Conservation (phyloP, 169 alveolate species). For the Cyclospora cayetanensis region DNA sequence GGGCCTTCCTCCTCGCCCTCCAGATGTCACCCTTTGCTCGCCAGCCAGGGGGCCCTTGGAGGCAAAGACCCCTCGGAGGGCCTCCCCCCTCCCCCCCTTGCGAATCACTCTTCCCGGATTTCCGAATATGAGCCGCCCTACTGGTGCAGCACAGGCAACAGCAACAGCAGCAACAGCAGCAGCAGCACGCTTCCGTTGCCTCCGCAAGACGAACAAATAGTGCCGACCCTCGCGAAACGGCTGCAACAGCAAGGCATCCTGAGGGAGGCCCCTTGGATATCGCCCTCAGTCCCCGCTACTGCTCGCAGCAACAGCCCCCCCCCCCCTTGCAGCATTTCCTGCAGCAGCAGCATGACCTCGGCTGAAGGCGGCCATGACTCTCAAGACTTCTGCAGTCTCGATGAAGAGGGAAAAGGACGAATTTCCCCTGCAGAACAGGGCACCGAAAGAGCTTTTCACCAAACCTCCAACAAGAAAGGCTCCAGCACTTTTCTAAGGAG, state of each 20-base stretch:
- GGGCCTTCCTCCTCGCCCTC: no score
- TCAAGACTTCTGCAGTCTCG: not conserved
- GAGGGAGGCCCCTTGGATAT: slow-evolving; percentile 23
- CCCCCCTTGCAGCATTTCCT: not conserved
- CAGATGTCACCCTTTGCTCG: no score
- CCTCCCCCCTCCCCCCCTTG: no score
- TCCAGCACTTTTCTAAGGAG: not conserved
- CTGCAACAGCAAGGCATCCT: slow-evolving; percentile 25
- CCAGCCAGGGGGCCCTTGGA: no score
- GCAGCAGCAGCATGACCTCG: not conserved
- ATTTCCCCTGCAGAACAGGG: not conserved
- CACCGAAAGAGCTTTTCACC: not conserved
- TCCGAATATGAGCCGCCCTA: no score
- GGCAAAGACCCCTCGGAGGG: no score
- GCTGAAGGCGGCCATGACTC: not conserved
- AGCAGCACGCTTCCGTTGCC: not conserved
- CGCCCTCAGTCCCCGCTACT: slow-evolving; percentile 4
- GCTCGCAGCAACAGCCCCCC: not conserved
- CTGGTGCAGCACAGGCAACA: not conserved
- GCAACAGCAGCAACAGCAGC: slow-evolving; percentile 13
- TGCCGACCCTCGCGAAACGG: not conserved
- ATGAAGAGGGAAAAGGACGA: not conserved
- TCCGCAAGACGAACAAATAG: slow-evolving; percentile 3
- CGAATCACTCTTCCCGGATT: no score
- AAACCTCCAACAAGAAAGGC: not conserved